Base-by-base conservation (phyloP, 768 basidiomycete species). In the Tricholoma furcatifolium region DNA sequence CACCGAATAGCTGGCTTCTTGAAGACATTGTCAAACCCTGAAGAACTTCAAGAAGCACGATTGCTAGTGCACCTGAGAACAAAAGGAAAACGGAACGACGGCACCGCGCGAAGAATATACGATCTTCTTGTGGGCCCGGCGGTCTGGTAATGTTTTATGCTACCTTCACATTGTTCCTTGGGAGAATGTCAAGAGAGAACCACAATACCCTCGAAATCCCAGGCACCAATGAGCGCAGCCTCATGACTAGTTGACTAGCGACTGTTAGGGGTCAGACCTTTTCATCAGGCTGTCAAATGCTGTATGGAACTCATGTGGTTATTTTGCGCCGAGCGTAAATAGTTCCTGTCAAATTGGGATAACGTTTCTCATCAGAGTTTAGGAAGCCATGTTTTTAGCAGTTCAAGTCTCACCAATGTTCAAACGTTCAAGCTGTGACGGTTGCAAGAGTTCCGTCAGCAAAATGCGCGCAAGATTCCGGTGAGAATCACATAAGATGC, bases 351-450 rank as follows among this genome's bases (percentile, higher is more conserved):
- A 30, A 34, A 30, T 42, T 50, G 20, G 43, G 32, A 36, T 8
- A 14, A 7, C 23, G 27, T 43, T n/a, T 54, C 49, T 50, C 48
- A 58, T 58, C 50, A 58, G 41, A 48, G 24, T 20, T 54, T 39
- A 53, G 30, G 23, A 51, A 32, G 51, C 20, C 23, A 49, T 23
- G 40, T 9, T 23, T 53, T 58, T 11, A 32, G 30, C 17, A 54
- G 38, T 30, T 39, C 9, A 27, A 50, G 30, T 54, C 52, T 44
- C 49, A 57, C 52, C 48, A 24, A 12, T 27, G 11, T 27, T 31
- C 24, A 11, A n/a, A n/a, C n/a, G 11, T 27, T 31, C 27, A 21
- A 50, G 27, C 38, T 34, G 42, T 42, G 38, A 35, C 55, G 23
- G 23, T 46, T 14, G 41, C 15, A 21, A 36, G 20, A 40, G 5